phyloP scores from a whole-genome alignment of 768 basidiomycete genomes.

The Artomyces pyxidatus region DNA sequence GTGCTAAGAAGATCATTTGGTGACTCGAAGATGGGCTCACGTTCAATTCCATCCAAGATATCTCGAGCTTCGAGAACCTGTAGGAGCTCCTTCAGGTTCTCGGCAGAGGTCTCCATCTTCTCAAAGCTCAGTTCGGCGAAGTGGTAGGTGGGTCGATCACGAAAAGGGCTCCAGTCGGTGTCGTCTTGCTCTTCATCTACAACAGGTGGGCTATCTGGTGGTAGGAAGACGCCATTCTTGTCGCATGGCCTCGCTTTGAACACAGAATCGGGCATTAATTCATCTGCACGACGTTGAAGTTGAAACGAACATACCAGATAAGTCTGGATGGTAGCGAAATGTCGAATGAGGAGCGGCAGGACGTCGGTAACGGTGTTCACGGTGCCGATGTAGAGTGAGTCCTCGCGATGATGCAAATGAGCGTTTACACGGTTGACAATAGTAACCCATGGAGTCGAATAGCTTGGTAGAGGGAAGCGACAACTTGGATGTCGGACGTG shows the following conservation, averaged over 20 bases:
- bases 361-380: background rate
- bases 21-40: background rate
- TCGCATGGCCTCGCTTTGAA: background rate
- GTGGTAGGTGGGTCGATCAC: background rate
- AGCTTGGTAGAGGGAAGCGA: background rate
- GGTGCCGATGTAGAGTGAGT: background rate
- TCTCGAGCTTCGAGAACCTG: background rate
- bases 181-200: background rate
- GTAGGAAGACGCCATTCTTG: background rate
- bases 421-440: background rate
- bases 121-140: background rate
- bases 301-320: background rate
- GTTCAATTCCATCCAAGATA: background rate
- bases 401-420: background rate
- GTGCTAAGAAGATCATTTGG: background rate
- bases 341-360: background rate
- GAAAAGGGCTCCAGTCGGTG: background rate
- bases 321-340: background rate
- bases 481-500: background rate
- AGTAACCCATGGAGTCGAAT: background rate
- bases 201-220: background rate
- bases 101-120: background rate
- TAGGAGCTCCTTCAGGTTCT: background rate
- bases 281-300: background rate
- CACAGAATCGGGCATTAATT: background rate